These are phyloP conservation scores for Mortierella polycephala DNA, from an alignment of 371 early-diverging fungal species.

Conservation along the genomic window DNA sequence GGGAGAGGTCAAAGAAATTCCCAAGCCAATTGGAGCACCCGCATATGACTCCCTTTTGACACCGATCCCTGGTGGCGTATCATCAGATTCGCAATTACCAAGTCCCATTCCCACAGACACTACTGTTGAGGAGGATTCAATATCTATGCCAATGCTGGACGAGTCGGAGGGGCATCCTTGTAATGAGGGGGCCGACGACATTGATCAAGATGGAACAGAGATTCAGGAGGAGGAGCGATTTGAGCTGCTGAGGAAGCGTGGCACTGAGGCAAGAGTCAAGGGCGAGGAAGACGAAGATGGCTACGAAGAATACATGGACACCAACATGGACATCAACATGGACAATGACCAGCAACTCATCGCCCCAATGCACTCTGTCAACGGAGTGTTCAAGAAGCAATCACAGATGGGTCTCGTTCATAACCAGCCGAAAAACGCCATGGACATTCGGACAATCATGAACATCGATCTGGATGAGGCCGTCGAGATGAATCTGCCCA, in stretches of 20 bases:
- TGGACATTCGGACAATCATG: conserved; percentile 50
- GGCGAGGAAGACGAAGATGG: conserved; percentile 23
- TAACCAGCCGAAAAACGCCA: conserved; percentile 20
- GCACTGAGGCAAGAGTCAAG: conserved; percentile 22
- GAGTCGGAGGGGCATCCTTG: too few relatives aligned
- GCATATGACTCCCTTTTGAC: conserved; percentile 9
- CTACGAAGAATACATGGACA: conserved; percentile 15
- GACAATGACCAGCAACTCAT: conserved; percentile 17
- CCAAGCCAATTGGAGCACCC: not conserved
- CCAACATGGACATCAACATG: conserved; percentile 25
- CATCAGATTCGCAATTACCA: conserved; percentile 10
- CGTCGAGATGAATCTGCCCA: conserved; percentile 29
- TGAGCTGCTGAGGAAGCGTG: conserved; percentile 28
- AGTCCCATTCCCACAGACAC: conserved; percentile 7
- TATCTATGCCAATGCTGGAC: not conserved
- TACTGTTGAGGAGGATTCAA: not conserved
- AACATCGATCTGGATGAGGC: conserved; percentile 46
- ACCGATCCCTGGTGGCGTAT: not conserved
- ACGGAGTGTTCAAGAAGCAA: conserved; percentile 34
- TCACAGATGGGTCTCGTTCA: conserved; percentile 42
- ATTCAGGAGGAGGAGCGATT: conserved; percentile 24
- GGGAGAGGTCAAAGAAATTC: conserved; percentile 20
- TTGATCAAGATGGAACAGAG: conserved; percentile 3
- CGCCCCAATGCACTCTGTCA: conserved; percentile 11
- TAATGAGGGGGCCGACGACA: not conserved